A percentile compares a stretch with the other conserved stretches of the same genome.
Conservation (phyloP, 305 asterid genomes). For the Fraxinus greggii region DNA sequence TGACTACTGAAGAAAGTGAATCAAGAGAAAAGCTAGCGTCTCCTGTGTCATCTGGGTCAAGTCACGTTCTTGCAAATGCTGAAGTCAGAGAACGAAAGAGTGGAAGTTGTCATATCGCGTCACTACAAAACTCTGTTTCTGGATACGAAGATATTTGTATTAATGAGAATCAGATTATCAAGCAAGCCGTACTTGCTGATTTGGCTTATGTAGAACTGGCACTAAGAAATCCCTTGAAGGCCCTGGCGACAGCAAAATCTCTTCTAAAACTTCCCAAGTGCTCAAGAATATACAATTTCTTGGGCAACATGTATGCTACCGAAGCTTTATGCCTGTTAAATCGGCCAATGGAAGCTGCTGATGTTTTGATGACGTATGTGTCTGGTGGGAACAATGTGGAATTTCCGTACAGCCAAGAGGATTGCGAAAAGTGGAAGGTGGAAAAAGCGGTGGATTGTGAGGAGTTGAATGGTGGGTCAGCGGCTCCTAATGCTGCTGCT, state of each 20-base stretch:
- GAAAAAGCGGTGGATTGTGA: constrained; percentile 40
- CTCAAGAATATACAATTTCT: constrained; percentile 32
- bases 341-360: constrained; percentile 48
- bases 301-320: constrained; percentile 46
- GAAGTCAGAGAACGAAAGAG: constrained; percentile 46
- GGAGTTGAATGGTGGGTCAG: constrained; percentile 30
- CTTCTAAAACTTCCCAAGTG: constrained; percentile 38
- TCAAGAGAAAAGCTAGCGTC: constrained; percentile 30
- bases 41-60: constrained; percentile 19
- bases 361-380: constrained; percentile 33
- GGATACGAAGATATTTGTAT: constrained; percentile 36
- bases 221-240: constrained; percentile 41
- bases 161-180: constrained; percentile 40
- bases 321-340: constrained; percentile 49
- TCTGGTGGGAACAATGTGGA: constrained; percentile 29
- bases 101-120: constrained; percentile 30
- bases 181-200: constrained; percentile 46
- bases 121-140: constrained; percentile 28
- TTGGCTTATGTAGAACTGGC: constrained; percentile 42
- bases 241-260: constrained; percentile 34
- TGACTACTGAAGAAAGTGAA: constrained; percentile 29
- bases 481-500: constrained; percentile 16
- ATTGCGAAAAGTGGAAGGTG: constrained; percentile 40
- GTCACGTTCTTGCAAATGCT: constrained; percentile 36
- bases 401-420: constrained; percentile 43